Evolutionary conservation across 306 rosid species (phyloP), one percentile per base, ranked within the genome.

Genomic region (Potentilla sterilis): DNA sequence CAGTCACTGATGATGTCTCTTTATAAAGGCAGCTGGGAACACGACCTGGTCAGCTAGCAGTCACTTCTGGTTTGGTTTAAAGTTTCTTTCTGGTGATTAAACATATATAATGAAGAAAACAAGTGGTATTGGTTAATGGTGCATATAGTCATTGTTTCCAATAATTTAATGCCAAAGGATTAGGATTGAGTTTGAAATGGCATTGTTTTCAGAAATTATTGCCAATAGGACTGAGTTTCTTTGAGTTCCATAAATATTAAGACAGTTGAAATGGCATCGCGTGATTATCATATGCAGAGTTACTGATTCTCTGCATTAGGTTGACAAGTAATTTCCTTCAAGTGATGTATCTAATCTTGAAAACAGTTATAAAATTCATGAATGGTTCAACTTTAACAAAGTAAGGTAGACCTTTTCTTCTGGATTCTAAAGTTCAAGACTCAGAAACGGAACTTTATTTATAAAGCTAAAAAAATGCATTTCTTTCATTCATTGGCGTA

Each of bases 41-140:
- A 71, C 62, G 79, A 82, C 73, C 44, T 73, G 76, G 79, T 77
- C 73, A 41, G 72, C 37, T 42, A 32, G 37, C 48, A 72, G 18
- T 48, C 54, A 9, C 69, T 28, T 32, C 21, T 34, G 22, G 47
- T 61, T 61, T 69, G 74, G 70, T 78, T 35, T 15, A 15, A 68
- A 44, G 55, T 62, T 63, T 51, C 76, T 49, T 40, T 73, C 73
- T 48, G 34, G 2, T 43, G 34, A 46, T 52, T 46, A 37, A n/a
- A 34, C 24, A 22, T 28, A 28, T 28, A 28, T 37, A 16, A 14
- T 24, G 46, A 67, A 34, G 64, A 42, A 46, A 74, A 44, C 65
- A 12, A 18, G n/a, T 7, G 18, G 21, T 32, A n/a, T 57, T 47
- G 74, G 68, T 24, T 22, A 77, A 9, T 24, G 37, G n/a, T 22